Evolutionary conservation across 2,329 filamentous ascomycete genomes (phyloP).

Genomic region (Microsporum canis): DNA sequence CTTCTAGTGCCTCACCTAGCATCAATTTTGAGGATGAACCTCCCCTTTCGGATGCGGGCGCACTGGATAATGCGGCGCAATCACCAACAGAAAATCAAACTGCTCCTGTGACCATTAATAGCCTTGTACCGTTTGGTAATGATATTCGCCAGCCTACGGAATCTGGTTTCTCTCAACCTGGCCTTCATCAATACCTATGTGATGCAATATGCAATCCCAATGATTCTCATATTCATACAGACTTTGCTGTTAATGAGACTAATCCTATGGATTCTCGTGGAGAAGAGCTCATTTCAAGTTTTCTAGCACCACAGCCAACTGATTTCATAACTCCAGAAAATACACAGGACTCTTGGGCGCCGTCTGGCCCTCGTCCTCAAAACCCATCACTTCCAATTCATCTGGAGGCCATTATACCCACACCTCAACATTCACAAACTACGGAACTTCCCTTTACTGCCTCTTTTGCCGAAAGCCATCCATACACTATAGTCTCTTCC

Average conservation of each 20-base stretch:
- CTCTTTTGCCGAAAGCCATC: not conserved
- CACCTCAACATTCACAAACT: constrained; percentile 6
- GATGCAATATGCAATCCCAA: not conserved
- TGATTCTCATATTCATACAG: not conserved
- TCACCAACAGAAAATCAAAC: not conserved
- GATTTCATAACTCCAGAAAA: constrained; percentile 5
- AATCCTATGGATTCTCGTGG: not conserved
- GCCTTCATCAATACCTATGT: not conserved
- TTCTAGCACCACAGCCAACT: not conserved
- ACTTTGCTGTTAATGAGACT: not conserved
- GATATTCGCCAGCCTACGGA: not conserved
- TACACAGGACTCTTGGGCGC: constrained; percentile 5
- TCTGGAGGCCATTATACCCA: not conserved
- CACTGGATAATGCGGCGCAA: not conserved
- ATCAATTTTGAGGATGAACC: not conserved
- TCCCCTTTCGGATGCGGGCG: not conserved
- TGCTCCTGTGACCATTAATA: not conserved
- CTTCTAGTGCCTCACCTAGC: not conserved
- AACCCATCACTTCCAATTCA: not conserved
- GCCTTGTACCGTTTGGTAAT: no score
- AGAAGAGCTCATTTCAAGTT: not conserved
- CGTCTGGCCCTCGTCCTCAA: not conserved
- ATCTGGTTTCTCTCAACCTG: not conserved
- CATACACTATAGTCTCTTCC: not conserved
- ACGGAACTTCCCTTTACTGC: not conserved